Percentiles rank a stretch among this genome's conserved stretches.
Conservation (phyloP, 2,329 filamentous ascomycete genomes). For the Didymella exigua region DNA sequence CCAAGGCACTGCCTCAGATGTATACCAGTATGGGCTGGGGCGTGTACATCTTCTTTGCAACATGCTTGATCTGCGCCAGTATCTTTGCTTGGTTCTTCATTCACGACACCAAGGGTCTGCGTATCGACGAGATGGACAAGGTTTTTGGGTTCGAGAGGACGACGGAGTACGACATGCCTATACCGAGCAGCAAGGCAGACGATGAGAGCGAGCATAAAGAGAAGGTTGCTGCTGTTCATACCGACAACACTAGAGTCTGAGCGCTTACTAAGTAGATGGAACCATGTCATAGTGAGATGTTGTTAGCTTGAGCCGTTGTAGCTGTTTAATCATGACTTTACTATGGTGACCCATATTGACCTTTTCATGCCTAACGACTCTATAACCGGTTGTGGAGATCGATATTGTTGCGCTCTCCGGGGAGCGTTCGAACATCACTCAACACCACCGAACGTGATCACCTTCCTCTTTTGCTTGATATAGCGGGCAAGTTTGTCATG, state of each 20-base stretch:
- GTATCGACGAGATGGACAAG: constrained; percentile 56
- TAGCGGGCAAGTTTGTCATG: too few species aligned
- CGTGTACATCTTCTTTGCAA: constrained; percentile 57
- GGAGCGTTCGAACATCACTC: too few species aligned
- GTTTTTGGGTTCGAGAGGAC: constrained; percentile 51
- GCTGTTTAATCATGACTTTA: neutral
- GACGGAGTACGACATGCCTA: neutral
- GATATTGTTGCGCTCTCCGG: too few species aligned
- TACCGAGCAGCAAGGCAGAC: constrained; percentile 3
- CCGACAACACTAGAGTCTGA: constrained; percentile 1
- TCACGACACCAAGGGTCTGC: constrained; percentile 53
- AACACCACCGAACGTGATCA: too few species aligned
- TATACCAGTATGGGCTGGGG: constrained; percentile 55
- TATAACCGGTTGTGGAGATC: too few species aligned
- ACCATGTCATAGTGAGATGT: neutral
- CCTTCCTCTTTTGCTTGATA: too few species aligned
- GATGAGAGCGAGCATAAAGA: constrained; percentile 27
- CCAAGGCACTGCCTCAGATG: constrained; percentile 72
- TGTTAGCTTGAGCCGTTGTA: neutral
- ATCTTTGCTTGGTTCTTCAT: constrained; percentile 50
- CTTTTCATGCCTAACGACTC: too few species aligned
- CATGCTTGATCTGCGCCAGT: constrained; percentile 53
- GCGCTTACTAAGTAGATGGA: neutral
- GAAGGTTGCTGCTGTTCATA: constrained; percentile 16
- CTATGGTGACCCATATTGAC: neutral